Conservation (phyloP, 257 asterid genomes). For the Misopates orontium region DNA sequence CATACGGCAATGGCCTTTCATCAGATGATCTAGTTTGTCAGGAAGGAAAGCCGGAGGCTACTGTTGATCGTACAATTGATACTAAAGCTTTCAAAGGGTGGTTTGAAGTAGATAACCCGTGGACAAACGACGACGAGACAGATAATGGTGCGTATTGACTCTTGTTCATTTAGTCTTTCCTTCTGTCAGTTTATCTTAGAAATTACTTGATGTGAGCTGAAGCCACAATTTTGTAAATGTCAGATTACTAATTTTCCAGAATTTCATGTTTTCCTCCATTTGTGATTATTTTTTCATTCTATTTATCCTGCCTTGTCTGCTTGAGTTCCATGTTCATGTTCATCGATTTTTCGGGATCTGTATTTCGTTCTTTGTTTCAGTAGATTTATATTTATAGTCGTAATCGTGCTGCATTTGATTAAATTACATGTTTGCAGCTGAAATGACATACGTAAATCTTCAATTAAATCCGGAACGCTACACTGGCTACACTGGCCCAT, state of each 20-base stretch:
- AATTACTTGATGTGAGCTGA: not conserved
- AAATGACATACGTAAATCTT: constrained; percentile 66
- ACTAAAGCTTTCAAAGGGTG: constrained; percentile 60
- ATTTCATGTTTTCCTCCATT: not conserved
- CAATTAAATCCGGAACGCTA: constrained; percentile 67
- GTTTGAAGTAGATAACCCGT: constrained; percentile 63
- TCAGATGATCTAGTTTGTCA: constrained; percentile 52
- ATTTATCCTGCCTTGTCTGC: not conserved
- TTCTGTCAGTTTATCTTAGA: not conserved
- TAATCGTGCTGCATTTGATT: constrained; percentile 12
- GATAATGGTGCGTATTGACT: constrained; percentile 51
- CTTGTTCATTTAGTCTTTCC: constrained; percentile 6
- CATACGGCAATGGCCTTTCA: constrained; percentile 30
- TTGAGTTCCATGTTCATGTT: not conserved
- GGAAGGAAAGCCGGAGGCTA: constrained; percentile 60
- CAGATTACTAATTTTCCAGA: not conserved
- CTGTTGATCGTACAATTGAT: constrained; percentile 68
- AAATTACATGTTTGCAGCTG: constrained; percentile 46
- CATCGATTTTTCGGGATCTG: not conserved
- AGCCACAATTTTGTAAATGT: too few relatives aligned
- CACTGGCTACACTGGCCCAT: constrained; percentile 68
- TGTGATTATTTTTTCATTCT: not conserved
- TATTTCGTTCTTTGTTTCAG: not conserved
- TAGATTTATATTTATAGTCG: not conserved
- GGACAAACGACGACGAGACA: constrained; percentile 69